These are phyloP conservation scores for Angomonas deanei DNA, from an alignment of 208 protist species.

Conservation along the genomic window DNA sequence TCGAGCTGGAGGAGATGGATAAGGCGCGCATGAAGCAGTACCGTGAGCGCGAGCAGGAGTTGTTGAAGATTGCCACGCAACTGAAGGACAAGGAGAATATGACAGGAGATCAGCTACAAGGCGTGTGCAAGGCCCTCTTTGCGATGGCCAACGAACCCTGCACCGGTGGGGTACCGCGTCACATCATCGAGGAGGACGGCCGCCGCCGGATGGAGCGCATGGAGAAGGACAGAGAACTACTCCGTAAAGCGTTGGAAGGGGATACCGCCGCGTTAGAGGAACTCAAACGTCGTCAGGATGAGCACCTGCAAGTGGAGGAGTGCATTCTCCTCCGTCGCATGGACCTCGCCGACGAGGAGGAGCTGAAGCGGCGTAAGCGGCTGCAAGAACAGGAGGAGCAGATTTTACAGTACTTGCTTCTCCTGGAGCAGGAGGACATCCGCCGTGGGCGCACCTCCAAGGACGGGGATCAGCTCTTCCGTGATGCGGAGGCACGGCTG, in stretches of 20 bases:
- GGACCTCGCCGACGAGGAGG: conserved; percentile 9
- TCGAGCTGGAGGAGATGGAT: conserved; percentile 36
- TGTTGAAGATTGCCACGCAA: conserved; percentile 13
- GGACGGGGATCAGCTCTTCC: conserved; percentile 30
- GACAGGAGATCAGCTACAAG: conserved; percentile 8
- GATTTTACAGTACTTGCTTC: conserved; percentile 46
- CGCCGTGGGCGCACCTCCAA: conserved; percentile 25
- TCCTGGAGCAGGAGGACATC: conserved; percentile 54
- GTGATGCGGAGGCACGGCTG: conserved; percentile 39
- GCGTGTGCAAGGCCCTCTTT: conserved; percentile 11
- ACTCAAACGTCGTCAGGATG: conserved; percentile 15
- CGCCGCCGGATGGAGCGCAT: conserved; percentile 16
- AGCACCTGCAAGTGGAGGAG: conserved; percentile 12
- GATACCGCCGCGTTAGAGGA: conserved; percentile 14
- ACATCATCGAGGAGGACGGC: conserved; percentile 22
- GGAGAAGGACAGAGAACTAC: conserved; percentile 15
- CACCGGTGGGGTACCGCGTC: conserved; percentile 11
- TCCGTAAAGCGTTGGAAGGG: conserved; percentile 4
- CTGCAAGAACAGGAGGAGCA: conserved; percentile 41
- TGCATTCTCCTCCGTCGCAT: conserved; percentile 10
- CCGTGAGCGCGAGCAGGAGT: conserved; percentile 16
- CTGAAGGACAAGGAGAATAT: conserved; percentile 19
- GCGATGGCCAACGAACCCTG: conserved; percentile 12
- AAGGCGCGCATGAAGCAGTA: conserved; percentile 16
- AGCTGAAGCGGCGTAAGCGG: conserved; percentile 12